Conservation (phyloP, 768 basidiomycete species). For the Suillus luteus region DNA sequence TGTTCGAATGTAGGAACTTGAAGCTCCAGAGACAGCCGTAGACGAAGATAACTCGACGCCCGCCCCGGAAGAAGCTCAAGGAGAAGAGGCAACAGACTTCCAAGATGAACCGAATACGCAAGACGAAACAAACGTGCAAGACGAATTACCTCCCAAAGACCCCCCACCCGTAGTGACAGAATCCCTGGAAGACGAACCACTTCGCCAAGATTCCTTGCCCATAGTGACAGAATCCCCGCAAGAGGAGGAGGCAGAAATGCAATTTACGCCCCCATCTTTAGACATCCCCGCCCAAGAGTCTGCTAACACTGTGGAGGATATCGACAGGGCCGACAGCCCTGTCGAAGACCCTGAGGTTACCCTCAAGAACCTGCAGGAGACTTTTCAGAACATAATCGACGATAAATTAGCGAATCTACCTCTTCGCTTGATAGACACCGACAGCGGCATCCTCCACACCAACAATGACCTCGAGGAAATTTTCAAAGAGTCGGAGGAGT, state of each 20-base stretch:
- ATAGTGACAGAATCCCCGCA: background rate
- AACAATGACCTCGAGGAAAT: conserved; percentile 4
- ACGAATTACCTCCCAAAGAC: background rate
- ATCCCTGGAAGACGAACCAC: background rate
- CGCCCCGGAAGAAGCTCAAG: background rate
- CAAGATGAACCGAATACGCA: background rate
- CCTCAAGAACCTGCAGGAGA: conserved; percentile 2
- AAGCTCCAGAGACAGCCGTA: background rate
- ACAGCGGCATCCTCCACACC: conserved; percentile 3
- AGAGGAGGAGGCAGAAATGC: background rate
- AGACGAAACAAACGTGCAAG: background rate
- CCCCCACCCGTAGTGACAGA: background rate
- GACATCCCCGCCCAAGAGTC: background rate
- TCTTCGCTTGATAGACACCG: conserved; percentile 7
- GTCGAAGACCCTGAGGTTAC: conserved; percentile 2
- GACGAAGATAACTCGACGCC: background rate
- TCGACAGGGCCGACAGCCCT: background rate
- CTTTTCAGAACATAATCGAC: conserved; percentile 4
- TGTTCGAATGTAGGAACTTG: background rate
- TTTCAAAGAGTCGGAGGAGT: conserved; percentile 8
- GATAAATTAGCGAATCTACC: conserved; percentile 9
- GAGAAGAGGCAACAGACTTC: background rate
- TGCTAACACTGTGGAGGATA: background rate
- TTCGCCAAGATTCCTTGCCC: conserved; percentile 1
- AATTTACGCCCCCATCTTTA: background rate